phyloP scores from a whole-genome alignment of 306 rosid genomes.

The Acacia acuminata region DNA sequence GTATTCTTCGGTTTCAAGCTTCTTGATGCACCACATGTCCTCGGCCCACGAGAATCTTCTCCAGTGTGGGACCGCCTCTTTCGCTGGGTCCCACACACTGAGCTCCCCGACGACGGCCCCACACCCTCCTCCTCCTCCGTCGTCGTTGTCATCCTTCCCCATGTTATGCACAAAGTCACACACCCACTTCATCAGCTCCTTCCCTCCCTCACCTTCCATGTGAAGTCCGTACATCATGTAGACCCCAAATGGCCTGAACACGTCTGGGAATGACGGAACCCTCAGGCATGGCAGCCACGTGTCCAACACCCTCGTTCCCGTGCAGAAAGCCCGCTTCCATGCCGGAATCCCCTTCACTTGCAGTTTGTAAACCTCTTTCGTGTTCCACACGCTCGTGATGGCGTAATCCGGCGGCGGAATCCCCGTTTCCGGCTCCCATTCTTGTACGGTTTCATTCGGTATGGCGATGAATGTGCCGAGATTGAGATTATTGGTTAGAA shows the following conservation, averaged over 20 bases:
- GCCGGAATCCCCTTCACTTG: conserved; percentile 75
- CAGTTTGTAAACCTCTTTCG: conserved; percentile 77
- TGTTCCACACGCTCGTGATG: conserved; percentile 82
- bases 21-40: conserved; percentile 88
- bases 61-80: conserved; percentile 82
- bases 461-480: conserved; percentile 90
- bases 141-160: conserved; percentile 65
- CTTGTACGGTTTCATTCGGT: conserved; percentile 44
- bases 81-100: conserved; percentile 75
- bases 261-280: conserved; percentile 78
- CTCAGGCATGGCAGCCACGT: conserved; percentile 83
- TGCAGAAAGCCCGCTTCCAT: conserved; percentile 58
- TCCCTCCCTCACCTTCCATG: conserved; percentile 66
- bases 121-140: conserved; percentile 49
- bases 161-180: conserved; percentile 72
- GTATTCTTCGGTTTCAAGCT: conserved; percentile 31
- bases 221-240: conserved; percentile 69
- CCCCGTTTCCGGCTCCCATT: conserved; percentile 49
- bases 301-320: conserved; percentile 69
- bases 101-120: conserved; percentile 85
- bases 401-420: conserved; percentile 63
- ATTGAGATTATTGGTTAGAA: conserved; percentile 60
- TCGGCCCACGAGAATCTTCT: conserved; percentile 72
- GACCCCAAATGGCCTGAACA: conserved; percentile 78
- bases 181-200: conserved; percentile 52